Percentiles rank a stretch among this genome's conserved stretches.
phyloP scores from a whole-genome alignment of 78 protist genomes.

The Salpingoeca rosetta region DNA sequence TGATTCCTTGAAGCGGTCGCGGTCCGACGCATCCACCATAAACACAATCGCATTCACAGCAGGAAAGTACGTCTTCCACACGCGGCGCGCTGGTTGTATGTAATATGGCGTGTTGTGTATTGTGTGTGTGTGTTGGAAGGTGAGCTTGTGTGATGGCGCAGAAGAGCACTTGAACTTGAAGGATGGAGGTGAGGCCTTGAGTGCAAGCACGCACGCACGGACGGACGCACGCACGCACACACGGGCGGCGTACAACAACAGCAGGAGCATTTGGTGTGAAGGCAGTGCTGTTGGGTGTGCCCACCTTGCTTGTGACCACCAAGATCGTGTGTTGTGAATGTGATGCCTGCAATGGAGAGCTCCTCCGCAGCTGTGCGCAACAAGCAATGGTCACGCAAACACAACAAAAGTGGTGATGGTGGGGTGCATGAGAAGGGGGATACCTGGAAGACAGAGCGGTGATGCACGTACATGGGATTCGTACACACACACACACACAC shows the following conservation, averaged over 20 bases:
- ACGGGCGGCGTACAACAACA: too few relatives aligned
- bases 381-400: background rate
- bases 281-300: background rate
- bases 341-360: conserved; percentile 79
- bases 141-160: too few relatives aligned
- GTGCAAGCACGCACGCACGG: too few relatives aligned
- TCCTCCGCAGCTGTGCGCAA: conserved; percentile 88
- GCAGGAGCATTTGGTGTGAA: too few relatives aligned
- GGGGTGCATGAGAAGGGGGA: too few relatives aligned
- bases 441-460: background rate
- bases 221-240: too few relatives aligned
- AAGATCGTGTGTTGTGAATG: conserved; percentile 83
- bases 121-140: too few relatives aligned
- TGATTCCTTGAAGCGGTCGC: conserved; percentile 81
- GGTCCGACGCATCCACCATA: conserved; percentile 84
- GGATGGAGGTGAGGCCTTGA: too few relatives aligned
- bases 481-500: background rate
- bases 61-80: conserved; percentile 89
- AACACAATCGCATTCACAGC: conserved; percentile 90
- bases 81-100: conserved; percentile 59
- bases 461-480: background rate
- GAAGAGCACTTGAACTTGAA: too few relatives aligned
- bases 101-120: too few relatives aligned
- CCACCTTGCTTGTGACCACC: conserved; percentile 93
- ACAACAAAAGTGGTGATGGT: background rate